Conservation (phyloP, 257 asterid species). For the Gentiana straminea region DNA sequence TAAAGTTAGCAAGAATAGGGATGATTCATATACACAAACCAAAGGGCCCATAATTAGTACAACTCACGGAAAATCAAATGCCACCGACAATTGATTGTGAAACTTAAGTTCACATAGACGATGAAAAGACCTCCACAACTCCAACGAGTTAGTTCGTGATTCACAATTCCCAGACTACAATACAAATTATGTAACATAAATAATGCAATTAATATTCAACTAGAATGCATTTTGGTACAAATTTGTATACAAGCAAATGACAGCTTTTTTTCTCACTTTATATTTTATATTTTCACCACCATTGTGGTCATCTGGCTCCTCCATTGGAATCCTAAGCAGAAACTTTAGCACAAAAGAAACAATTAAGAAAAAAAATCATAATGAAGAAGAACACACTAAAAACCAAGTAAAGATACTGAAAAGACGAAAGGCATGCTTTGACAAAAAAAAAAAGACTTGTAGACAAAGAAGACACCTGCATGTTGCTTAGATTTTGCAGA, state of each 20-base stretch:
- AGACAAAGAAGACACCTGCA: constrained; percentile 50
- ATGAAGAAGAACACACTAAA: constrained; percentile 1
- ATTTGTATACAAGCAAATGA: constrained; percentile 3
- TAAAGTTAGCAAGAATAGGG: not conserved
- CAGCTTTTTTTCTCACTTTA: constrained; percentile 37
- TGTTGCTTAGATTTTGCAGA: constrained; percentile 60
- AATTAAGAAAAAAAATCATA: constrained; percentile 20
- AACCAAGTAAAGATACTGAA: not conserved
- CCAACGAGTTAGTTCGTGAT: constrained; percentile 73
- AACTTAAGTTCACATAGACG: constrained; percentile 58
- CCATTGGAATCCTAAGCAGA: constrained; percentile 94
- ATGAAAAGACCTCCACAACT: constrained; percentile 84
- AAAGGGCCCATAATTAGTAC: not conserved
- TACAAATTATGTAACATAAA: not conserved
- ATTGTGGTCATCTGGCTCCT: constrained; percentile 48
- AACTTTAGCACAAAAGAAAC: constrained; percentile 39
- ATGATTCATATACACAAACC: not conserved
- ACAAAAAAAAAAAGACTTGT: not conserved
- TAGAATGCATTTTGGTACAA: not conserved
- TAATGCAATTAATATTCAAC: not conserved
- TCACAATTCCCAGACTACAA: constrained; percentile 19
- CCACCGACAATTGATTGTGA: constrained; percentile 80
- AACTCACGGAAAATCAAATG: constrained; percentile 77
- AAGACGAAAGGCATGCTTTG: constrained; percentile 1
- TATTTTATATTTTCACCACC: constrained; percentile 24